Percentiles rank a stretch among this genome's conserved stretches.
Conservation (phyloP, 2,329 filamentous ascomycete species). For the Verticillium dahliae region DNA sequence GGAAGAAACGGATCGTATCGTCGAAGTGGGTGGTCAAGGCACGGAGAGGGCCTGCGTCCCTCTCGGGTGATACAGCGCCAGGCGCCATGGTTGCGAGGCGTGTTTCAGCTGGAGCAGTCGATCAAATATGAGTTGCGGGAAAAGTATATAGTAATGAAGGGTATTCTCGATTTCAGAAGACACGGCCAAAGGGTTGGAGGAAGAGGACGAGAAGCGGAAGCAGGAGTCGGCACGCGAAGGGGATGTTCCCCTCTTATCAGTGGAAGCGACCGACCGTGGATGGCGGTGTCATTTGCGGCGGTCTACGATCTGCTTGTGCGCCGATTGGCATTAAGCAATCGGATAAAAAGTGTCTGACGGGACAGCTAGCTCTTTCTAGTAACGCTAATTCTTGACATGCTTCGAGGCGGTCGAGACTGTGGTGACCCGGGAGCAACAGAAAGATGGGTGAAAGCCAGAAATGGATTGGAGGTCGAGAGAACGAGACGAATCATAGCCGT, state of each 20-base stretch:
- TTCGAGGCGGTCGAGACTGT: not conserved
- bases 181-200: not conserved
- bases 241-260: not conserved
- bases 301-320: not conserved
- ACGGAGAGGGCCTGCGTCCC: constrained; percentile 26
- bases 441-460: not conserved
- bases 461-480: not conserved
- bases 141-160: not conserved
- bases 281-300: not conserved
- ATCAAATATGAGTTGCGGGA: not conserved
- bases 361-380: not conserved
- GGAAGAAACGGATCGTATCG: constrained; percentile 84
- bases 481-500: not conserved
- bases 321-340: not conserved
- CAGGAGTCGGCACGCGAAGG: not conserved
- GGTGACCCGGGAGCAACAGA: not conserved
- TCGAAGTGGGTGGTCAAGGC: constrained; percentile 71
- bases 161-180: not conserved
- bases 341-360: not conserved
- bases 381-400: not conserved
- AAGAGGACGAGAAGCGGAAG: not conserved
- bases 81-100: not conserved
- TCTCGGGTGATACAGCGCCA: constrained; percentile 17
- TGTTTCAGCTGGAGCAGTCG: not conserved
- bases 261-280: not conserved